A percentile compares a stretch with the other conserved stretches of the same genome.
These are phyloP conservation scores for Hydnum rufescens DNA, from an alignment of 768 basidiomycete species.

Conservation along the genomic window DNA sequence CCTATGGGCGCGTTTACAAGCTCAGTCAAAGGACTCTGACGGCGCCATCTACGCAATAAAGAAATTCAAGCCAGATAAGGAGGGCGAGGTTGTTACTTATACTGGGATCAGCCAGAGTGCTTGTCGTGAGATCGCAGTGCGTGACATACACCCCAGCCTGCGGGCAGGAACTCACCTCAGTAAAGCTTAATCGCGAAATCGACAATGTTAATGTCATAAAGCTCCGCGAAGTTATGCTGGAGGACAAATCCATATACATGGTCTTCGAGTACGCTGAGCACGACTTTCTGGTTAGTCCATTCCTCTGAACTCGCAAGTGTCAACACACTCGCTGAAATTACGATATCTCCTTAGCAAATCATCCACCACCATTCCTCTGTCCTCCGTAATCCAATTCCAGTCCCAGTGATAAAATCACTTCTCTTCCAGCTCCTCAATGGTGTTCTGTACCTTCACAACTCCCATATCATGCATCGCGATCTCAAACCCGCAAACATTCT, in stretches of 20 bases:
- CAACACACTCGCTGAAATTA: background rate
- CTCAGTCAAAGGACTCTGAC: slow-evolving; percentile 45
- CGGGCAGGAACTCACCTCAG: slow-evolving; percentile 6
- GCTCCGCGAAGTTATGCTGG: slow-evolving; percentile 84
- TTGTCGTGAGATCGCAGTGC: slow-evolving; percentile 77
- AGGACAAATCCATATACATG: slow-evolving; percentile 98
- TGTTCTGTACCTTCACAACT: slow-evolving; percentile 82
- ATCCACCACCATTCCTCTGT: slow-evolving; percentile 96
- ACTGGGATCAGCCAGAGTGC: slow-evolving; percentile 98
- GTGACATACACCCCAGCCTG: slow-evolving; percentile 5
- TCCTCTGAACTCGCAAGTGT: background rate
- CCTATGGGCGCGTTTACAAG: slow-evolving; percentile 98
- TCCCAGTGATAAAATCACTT: slow-evolving; percentile 74
- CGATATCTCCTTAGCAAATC: slow-evolving; percentile 48
- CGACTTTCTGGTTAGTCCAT: slow-evolving; percentile 66
- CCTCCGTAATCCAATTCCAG: slow-evolving; percentile 52
- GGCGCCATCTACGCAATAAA: slow-evolving; percentile 83
- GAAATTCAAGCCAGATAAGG: slow-evolving; percentile 99
- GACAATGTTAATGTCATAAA: slow-evolving; percentile 80
- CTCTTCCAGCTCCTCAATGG: slow-evolving; percentile 90
- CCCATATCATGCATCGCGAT: slow-evolving; percentile 90
- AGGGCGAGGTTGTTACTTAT: slow-evolving; percentile 87
- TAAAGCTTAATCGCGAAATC: slow-evolving; percentile 72
- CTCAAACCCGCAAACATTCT: slow-evolving; percentile 98
- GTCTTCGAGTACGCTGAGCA: slow-evolving; percentile 99